Percentiles rank a stretch among this genome's conserved stretches.
phyloP scores from a whole-genome alignment of 352 stramenopile species.

The Poterioochromonas sp. region DNA sequence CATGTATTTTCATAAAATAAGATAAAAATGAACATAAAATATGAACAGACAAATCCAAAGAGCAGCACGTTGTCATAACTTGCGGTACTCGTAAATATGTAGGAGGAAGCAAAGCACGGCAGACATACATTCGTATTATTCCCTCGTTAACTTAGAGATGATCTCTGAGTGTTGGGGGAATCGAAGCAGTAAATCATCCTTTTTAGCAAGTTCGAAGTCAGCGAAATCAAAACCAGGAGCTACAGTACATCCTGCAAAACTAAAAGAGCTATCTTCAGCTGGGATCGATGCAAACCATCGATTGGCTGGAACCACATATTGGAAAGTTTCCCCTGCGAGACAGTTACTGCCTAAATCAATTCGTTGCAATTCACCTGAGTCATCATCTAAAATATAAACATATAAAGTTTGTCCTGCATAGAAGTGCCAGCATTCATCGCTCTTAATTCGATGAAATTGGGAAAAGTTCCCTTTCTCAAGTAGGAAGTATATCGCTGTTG shows the following conservation, averaged over 20 bases:
- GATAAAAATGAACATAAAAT: too few species aligned
- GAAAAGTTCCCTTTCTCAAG: not conserved
- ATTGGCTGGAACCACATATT: not conserved
- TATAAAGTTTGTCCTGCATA: not conserved
- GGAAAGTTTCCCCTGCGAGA: not conserved
- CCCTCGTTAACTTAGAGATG: not conserved
- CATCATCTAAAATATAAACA: not conserved
- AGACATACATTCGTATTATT: too few species aligned
- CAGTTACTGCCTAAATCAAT: not conserved
- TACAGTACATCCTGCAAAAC: slow-evolving; percentile 12
- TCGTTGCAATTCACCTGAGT: not conserved
- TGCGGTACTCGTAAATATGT: too few species aligned
- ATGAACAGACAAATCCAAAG: too few species aligned
- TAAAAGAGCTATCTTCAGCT: not conserved
- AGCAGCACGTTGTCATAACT: too few species aligned
- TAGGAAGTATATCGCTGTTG: slow-evolving; percentile 6
- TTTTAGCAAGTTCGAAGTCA: not conserved
- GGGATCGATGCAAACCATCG: not conserved
- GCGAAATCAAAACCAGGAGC: slow-evolving; percentile 19
- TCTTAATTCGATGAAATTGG: slow-evolving; percentile 10
- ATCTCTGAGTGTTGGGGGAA: not conserved
- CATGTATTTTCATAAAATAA: too few species aligned
- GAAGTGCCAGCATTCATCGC: slow-evolving; percentile 16
- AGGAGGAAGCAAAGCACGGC: too few species aligned
- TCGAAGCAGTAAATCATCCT: not conserved